Base-by-base conservation (phyloP, 176 grass and related monocot genomes). In the Oropetium thomaeum region DNA sequence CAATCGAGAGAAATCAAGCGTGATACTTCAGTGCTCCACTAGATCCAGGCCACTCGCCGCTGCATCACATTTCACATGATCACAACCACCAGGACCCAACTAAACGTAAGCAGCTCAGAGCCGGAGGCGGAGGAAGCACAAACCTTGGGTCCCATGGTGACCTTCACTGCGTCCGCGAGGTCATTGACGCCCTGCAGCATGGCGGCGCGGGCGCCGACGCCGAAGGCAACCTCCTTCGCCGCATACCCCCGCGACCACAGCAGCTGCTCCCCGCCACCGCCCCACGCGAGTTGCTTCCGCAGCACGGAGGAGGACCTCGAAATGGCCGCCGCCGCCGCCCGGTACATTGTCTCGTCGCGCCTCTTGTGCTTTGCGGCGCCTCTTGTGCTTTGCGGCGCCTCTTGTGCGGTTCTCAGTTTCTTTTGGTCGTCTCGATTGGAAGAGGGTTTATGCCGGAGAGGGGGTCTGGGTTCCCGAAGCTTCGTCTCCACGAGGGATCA, bases 71-170 rank as follows among this genome's bases (percentile, higher is more conserved):
- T n/a, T n/a, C n/a, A n/a, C n/a, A n/a, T n/a, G n/a, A n/a, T n/a
- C n/a, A n/a, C n/a, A n/a, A n/a, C n/a, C n/a, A n/a, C n/a, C n/a
- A n/a, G n/a, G n/a, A 16, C 49, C 29, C 7, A 5, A 31, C 9
- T 11, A 59, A 23, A 2, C 32, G 1, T 10, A 6, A 6, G 7
- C 19, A 28, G 16, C 48, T 8, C 4, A 38, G 69, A 41, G 29
- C 6, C 5, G 9, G 41, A 75, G 73, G 57, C 5, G 9, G 41
- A 75, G 73, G 57, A 27, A 23, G 30, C 17, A 65, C 82, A 27
- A 62, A 93, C 90, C 83, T 93, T 93, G 76, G 90, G 90, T 25
- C 90, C 90, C 90, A 93, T 93, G 71, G 90, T 93, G 68, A 89
- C 80, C 76, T 93, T 93, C 65, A 93, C 90, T 26, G 90, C 90